Conservation (phyloP, 345 rosid species). For the Luvunga scandens region DNA sequence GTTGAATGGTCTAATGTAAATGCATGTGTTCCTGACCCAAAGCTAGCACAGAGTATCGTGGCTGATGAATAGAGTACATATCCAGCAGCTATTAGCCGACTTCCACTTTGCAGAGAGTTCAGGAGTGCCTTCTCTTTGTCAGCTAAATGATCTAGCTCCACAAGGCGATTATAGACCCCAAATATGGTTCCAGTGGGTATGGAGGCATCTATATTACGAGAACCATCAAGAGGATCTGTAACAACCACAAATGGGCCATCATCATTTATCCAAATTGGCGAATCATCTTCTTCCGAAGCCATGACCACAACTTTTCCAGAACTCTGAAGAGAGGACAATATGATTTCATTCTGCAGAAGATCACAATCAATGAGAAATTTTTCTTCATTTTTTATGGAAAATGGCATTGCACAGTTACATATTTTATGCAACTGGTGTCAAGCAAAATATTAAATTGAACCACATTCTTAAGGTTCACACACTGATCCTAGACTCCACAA, state of each 20-base stretch:
- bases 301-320: slow-evolving; percentile 88
- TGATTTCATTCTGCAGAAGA: slow-evolving; percentile 67
- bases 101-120: slow-evolving; percentile 82
- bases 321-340: slow-evolving; percentile 65
- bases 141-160: slow-evolving; percentile 77
- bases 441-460: neutral
- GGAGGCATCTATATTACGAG: slow-evolving; percentile 87
- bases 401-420: neutral
- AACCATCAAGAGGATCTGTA: slow-evolving; percentile 93
- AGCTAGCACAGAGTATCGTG: slow-evolving; percentile 71
- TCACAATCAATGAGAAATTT: neutral
- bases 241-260: slow-evolving; percentile 79
- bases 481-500: neutral
- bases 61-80: slow-evolving; percentile 93
- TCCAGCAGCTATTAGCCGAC: slow-evolving; percentile 74
- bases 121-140: slow-evolving; percentile 61
- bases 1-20: slow-evolving; percentile 83
- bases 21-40: slow-evolving; percentile 94
- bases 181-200: slow-evolving; percentile 92
- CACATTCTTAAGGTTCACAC: neutral
- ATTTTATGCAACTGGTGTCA: neutral
- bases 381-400: neutral
- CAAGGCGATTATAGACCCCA: slow-evolving; percentile 66
- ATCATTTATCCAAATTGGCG: slow-evolving; percentile 67
- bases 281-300: slow-evolving; percentile 94